Percentiles rank a stretch among this genome's conserved stretches.
Evolutionary conservation across 371 early-diverging fungal species (phyloP).

Genomic region (Catenaria anguillulae): DNA sequence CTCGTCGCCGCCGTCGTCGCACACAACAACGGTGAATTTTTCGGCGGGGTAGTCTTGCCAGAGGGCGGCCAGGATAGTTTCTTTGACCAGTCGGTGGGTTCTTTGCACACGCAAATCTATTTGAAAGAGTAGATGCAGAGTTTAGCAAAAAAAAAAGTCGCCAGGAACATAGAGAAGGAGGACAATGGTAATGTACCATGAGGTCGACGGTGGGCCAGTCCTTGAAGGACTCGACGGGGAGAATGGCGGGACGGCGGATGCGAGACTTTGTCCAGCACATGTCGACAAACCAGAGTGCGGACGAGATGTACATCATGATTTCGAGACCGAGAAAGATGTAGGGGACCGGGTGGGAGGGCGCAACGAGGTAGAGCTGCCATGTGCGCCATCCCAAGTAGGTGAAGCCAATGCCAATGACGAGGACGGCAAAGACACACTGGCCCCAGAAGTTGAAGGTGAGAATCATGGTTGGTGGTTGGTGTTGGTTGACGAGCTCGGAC

Average conservation of each 20-base stretch:
- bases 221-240: neutral
- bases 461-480: too few relatives aligned
- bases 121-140: too few relatives aligned
- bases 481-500: too few relatives aligned
- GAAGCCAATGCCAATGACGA: neutral
- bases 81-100: constrained; percentile 9
- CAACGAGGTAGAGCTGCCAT: neutral
- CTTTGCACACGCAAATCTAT: too few relatives aligned
- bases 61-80: constrained; percentile 7
- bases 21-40: constrained; percentile 2
- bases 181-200: constrained; percentile 6
- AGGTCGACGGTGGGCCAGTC: too few relatives aligned
- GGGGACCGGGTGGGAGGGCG: constrained; percentile 4
- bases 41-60: constrained; percentile 11
- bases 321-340: constrained; percentile 9
- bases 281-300: constrained; percentile 7
- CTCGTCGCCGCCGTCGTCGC: constrained; percentile 9
- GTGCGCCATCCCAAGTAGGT: constrained; percentile 3
- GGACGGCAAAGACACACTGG: neutral
- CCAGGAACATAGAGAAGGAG: too few relatives aligned
- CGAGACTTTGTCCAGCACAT: too few relatives aligned
- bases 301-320: constrained; percentile 2
- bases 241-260: constrained; percentile 1
- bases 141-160: too few relatives aligned
- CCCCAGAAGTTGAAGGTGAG: constrained; percentile 3